phyloP scores from a whole-genome alignment of 192 early-diverging fungal genomes.

The Pilaira anomala region DNA sequence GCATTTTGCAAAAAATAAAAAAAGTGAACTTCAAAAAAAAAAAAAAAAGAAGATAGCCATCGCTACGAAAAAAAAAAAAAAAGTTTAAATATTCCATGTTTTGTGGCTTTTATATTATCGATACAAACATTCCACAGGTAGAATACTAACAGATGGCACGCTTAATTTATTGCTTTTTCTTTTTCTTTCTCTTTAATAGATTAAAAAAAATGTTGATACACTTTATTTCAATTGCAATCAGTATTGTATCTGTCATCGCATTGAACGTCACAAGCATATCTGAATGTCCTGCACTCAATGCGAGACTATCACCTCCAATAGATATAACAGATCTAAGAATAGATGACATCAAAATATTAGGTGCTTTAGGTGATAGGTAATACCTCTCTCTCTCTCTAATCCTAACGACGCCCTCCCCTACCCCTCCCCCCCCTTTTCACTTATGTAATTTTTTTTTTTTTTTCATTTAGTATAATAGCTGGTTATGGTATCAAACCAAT shows the following conservation, averaged over 20 bases:
- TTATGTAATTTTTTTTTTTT: constrained; percentile 6
- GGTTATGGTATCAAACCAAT: constrained; percentile 47
- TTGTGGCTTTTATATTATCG: too few species aligned
- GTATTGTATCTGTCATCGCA: background rate
- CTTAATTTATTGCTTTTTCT: too few species aligned
- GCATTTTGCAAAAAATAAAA: too few species aligned
- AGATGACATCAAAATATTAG: constrained; percentile 54
- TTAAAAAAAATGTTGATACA: too few species aligned
- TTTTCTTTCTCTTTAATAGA: too few species aligned
- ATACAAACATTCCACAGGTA: too few species aligned
- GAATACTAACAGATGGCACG: too few species aligned
- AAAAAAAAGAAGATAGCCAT: too few species aligned
- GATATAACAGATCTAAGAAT: constrained; percentile 46
- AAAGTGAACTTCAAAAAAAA: too few species aligned
- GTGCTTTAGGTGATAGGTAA: constrained; percentile 47
- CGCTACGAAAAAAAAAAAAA: too few species aligned
- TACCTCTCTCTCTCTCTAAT: background rate
- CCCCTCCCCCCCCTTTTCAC: background rate
- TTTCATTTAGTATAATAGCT: constrained; percentile 43
- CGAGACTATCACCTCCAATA: constrained; percentile 30
- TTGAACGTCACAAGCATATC: constrained; percentile 9
- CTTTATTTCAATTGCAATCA: too few species aligned
- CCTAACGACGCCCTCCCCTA: background rate
- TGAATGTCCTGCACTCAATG: constrained; percentile 42
- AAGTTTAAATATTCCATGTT: too few species aligned